Evolutionary conservation across 306 rosid species (phyloP), one percentile per base, ranked within the genome.

Genomic region (Vicia villosa): DNA sequence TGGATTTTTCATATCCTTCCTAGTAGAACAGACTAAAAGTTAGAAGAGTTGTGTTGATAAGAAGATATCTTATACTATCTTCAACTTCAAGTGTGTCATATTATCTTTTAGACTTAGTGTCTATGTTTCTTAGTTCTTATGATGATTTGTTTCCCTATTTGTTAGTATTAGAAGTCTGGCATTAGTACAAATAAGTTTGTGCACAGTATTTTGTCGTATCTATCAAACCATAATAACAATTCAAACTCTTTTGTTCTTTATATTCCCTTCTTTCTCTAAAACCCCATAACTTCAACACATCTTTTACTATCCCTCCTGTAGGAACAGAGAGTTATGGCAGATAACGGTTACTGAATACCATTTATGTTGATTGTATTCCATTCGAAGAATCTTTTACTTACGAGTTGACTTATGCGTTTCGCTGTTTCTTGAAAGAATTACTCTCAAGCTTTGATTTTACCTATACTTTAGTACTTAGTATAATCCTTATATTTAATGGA

Each of bases 61-160:
- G 68, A 62, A 38, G 30, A 20, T 20, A 12, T 14, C 11, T 20
- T 11, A 7, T 19, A 40, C 11, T 12, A 38, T 38, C 50, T 62
- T 62, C 34, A 62, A 55, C 50, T 62, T 62, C 34, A 62, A 55
- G 62, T 24, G 37, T 55, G 16, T 55, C 8, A 24, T 34, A 55
- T 26, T 55, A 55, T 55, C 36, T 55, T 36, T 55, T 55, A 12
- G 62, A 17, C 6, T 26, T 22, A 55, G 37, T 26, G 30, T 52
- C 32, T 5, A 55, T 12, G 37, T 58, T 58, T 58, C 64, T 15
- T 32, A 12, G 22, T 15, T 32, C 34, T 58, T 30, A 57, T 54
- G 20, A 28, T 28, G 22, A 30, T 32, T 58, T 30, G 64, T 30
- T 56, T 26, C 40, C 38, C 63, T 56, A 26, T 56, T 28, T 12